Conservation (phyloP, 352 stramenopile species). For the Globisporangium camurandrum region DNA sequence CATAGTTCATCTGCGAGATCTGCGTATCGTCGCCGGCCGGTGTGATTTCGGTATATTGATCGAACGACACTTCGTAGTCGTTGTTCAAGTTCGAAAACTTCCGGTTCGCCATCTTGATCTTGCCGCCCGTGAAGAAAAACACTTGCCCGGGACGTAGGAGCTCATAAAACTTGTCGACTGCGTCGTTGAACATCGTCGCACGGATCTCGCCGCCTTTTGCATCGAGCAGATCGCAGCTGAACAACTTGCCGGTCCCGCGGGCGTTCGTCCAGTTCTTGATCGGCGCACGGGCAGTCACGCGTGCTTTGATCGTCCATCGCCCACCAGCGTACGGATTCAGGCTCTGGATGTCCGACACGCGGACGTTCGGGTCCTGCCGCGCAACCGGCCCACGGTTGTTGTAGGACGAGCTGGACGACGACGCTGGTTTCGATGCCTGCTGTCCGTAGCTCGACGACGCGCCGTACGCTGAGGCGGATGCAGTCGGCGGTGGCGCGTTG, state of each 20-base stretch:
- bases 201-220: conserved; percentile 93
- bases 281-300: conserved; percentile 89
- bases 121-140: conserved; percentile 93
- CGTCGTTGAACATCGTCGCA: conserved; percentile 98
- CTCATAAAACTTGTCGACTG: conserved; percentile 96
- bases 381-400: conserved; percentile 78
- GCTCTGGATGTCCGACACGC: conserved; percentile 77
- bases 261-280: conserved; percentile 96
- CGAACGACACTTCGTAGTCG: conserved; percentile 98
- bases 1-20: conserved; percentile 89
- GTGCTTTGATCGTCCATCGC: conserved; percentile 95
- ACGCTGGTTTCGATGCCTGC: conserved; percentile 13
- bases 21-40: conserved; percentile 80
- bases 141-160: conserved; percentile 82
- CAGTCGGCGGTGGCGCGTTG: conserved; percentile 15
- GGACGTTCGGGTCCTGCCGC: conserved; percentile 75
- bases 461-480: conserved; percentile 10
- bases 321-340: conserved; percentile 93
- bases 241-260: conserved; percentile 94
- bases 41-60: conserved; percentile 93
- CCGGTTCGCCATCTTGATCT: conserved; percentile 97
- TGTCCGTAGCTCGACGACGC: conserved; percentile 15
- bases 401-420: conserved; percentile 13
- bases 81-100: conserved; percentile 96
- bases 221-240: conserved; percentile 95